Evolutionary conservation across 2,329 filamentous ascomycete genomes (phyloP), one percentile per base, ranked within the genome.

Genomic region (Cercospora nicotianae): DNA sequence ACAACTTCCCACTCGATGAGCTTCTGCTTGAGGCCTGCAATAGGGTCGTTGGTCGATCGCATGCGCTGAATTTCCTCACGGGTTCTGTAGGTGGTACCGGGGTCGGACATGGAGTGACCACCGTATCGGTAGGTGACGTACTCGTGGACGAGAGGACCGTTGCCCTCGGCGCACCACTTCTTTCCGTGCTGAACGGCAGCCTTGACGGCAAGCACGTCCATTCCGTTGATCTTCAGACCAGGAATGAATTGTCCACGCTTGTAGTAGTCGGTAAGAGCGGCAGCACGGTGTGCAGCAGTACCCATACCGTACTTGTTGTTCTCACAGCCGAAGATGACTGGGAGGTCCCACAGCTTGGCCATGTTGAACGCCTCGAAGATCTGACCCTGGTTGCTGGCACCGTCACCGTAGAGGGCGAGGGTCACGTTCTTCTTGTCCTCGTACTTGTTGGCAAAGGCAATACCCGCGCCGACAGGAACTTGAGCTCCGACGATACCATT

Each of bases 301-400:
- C 95, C 95, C 95, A 99, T 99, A 82, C 95, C 95, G 82, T 99
- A 99, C 85, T 99, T 99, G 91, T 99, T 99, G 89, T 99, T 99
- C 87, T 99, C 95, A 83, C 95, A 99, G 75, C 93, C 94, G 80
- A 99, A 99, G 75, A 99, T 91, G 75, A 94, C 89, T 65, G 95
- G 95, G 59, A 99, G 86, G 77, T 95, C 94, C 95, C 95, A 99
- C 74, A 99, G 90, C 88, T 98, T 98, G 72, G 95, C 95, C 95
- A 99, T 99, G 90, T 99, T 99, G 89, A 96, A 99, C 70, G 95
- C 94, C 87, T 99, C 95, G 78, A 99, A 99, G 76, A 99, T 95
- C 84, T 99, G 95, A 73, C 95, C 95, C 87, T 99, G 95, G 87
- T 99, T 99, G 87, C 91, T 92, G 74, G 95, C 95, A 87, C 95